Conservation (phyloP, 106 monocot species). For the Platanthera zijinensis region DNA sequence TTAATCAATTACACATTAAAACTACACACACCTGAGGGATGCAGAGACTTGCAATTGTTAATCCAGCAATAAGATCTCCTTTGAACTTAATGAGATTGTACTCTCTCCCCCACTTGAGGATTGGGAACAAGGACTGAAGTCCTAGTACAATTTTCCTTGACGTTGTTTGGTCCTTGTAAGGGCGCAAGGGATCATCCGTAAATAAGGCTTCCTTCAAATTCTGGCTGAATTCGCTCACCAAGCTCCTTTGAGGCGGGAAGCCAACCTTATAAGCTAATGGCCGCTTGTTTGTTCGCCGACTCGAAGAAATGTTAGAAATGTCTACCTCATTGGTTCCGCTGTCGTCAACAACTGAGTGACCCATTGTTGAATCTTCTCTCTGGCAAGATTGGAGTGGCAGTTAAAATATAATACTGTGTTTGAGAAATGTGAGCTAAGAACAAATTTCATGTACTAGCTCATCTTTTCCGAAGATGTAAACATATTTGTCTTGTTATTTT, state of each 20-base stretch:
- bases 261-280: slow-evolving; percentile 47
- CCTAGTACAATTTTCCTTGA: slow-evolving; percentile 51
- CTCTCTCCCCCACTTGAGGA: slow-evolving; percentile 61
- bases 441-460: neutral
- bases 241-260: slow-evolving; percentile 38
- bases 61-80: slow-evolving; percentile 79
- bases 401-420: neutral
- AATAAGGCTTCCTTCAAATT: slow-evolving; percentile 79
- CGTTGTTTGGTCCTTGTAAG: slow-evolving; percentile 62
- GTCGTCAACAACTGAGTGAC: neutral
- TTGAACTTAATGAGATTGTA: slow-evolving; percentile 61
- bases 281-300: neutral
- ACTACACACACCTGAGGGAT: slow-evolving; percentile 72
- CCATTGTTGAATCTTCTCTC: neutral
- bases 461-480: neutral
- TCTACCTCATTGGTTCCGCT: slow-evolving; percentile 9
- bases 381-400: neutral
- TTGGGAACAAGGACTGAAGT: slow-evolving; percentile 61
- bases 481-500: neutral
- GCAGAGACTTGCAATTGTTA: slow-evolving; percentile 92
- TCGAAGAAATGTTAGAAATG: slow-evolving; percentile 11
- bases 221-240: slow-evolving; percentile 33
- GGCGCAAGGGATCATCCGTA: slow-evolving; percentile 68
- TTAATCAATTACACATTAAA: neutral
- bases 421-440: neutral